These are phyloP conservation scores for Ustilago shanxiensis DNA, from an alignment of 1,284 basidiomycete species.

Conservation along the genomic window DNA sequence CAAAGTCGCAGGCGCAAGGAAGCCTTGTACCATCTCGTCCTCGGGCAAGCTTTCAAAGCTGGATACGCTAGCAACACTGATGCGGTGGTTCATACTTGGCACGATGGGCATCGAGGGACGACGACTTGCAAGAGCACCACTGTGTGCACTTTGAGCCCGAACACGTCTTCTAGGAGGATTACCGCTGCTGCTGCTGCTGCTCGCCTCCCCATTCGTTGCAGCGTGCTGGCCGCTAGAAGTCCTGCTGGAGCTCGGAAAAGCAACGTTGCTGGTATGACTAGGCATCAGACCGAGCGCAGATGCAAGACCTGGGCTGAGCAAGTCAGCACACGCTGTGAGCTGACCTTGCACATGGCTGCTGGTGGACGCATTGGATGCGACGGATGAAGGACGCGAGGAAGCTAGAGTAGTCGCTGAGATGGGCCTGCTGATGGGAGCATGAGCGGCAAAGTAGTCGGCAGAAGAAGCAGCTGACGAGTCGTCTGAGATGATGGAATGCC, in stretches of 20 bases:
- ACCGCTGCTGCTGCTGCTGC: constrained; percentile 12
- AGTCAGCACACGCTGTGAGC: constrained; percentile 43
- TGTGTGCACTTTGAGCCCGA: constrained; percentile 37
- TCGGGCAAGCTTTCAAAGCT: constrained; percentile 65
- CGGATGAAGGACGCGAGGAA: constrained; percentile 53
- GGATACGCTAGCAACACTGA: constrained; percentile 58
- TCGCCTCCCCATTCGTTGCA: constrained; percentile 1
- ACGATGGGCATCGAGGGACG: constrained; percentile 59
- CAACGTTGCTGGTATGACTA: constrained; percentile 14
- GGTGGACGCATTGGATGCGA: constrained; percentile 50
- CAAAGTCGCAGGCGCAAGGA: constrained; percentile 23
- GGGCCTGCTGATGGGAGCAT: constrained; percentile 28
- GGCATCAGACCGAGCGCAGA: constrained; percentile 55
- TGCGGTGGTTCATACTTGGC: constrained; percentile 48
- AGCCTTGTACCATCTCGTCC: constrained; percentile 53
- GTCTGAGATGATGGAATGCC: constrained; percentile 45
- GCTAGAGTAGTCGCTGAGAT: constrained; percentile 40
- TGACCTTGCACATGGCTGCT: constrained; percentile 44
- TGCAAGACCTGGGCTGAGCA: constrained; percentile 57
- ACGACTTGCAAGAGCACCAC: constrained; percentile 22
- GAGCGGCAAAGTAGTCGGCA: constrained; percentile 23
- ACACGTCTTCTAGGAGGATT: constrained; percentile 24
- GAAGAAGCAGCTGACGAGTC: constrained; percentile 47
- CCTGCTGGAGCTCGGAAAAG: constrained; percentile 22
- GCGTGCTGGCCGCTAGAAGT: background rate